A percentile compares a stretch with the other conserved stretches of the same genome.
These are phyloP conservation scores for Diaporthe eres DNA, from an alignment of 2,329 filamentous ascomycete species.

Conservation along the genomic window DNA sequence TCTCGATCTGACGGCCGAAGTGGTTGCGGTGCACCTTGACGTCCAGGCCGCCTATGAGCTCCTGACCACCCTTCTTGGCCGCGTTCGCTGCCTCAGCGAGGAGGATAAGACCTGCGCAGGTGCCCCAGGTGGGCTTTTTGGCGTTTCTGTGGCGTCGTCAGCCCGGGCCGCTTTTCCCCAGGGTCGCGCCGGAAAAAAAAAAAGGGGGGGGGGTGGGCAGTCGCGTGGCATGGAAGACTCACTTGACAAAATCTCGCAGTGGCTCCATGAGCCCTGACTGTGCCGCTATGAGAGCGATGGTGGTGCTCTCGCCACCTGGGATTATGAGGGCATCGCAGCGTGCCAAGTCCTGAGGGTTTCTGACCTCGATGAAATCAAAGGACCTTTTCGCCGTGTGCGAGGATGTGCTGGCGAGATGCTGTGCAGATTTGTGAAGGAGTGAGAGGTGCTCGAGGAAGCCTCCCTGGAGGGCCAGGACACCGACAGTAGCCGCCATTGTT, in stretches of 20 bases:
- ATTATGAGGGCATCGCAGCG: conserved; percentile 88
- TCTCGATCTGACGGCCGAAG: conserved; percentile 94
- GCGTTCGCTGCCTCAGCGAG: conserved; percentile 89
- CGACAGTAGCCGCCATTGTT: conserved; percentile 62
- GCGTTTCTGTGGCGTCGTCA: conserved; percentile 67
- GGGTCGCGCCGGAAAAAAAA: neutral
- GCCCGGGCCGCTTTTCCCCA: conserved; percentile 10
- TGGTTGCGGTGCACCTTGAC: conserved; percentile 95
- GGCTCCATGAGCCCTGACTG: conserved; percentile 87
- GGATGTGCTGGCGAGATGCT: conserved; percentile 55
- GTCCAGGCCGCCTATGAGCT: conserved; percentile 91
- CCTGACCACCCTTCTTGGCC: conserved; percentile 91
- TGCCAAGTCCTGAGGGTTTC: conserved; percentile 79
- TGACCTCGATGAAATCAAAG: conserved; percentile 83
- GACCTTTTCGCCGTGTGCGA: conserved; percentile 45
- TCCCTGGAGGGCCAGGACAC: conserved; percentile 85
- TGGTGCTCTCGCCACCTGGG: conserved; percentile 94
- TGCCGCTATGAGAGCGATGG: conserved; percentile 89
- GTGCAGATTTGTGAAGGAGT: conserved; percentile 78
- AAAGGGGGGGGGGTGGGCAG: neutral
- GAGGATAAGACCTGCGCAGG: conserved; percentile 93
- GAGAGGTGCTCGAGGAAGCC: conserved; percentile 91
- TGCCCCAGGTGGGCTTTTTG: conserved; percentile 92
- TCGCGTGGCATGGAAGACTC: conserved; percentile 50
- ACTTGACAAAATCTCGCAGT: conserved; percentile 92